phyloP scores from a whole-genome alignment of 2,329 filamentous ascomycete genomes.

The Botrytis fragariae region DNA sequence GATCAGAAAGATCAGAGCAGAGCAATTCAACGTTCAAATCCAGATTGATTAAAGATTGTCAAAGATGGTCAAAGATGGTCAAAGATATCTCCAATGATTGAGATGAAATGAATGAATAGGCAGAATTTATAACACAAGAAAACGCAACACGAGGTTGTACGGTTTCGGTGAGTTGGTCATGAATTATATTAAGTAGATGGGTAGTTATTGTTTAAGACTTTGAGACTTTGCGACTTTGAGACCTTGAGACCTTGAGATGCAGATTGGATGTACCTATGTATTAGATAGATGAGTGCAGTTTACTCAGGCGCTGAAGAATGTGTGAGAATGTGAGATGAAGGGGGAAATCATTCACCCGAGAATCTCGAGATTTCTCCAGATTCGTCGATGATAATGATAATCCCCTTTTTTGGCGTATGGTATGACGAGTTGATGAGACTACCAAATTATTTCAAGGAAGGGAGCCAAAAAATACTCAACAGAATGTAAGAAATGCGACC shows the following conservation, averaged over 20 bases:
- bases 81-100: not conserved
- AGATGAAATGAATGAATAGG: conserved; percentile 11
- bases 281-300: not conserved
- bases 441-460: not conserved
- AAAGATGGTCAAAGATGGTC: not conserved
- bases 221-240: not conserved
- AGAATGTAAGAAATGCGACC: not conserved
- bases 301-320: not conserved
- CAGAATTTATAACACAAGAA: conserved; percentile 16
- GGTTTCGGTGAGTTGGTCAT: conserved; percentile 5
- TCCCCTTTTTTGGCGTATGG: not conserved
- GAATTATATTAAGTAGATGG: not conserved
- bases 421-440: not conserved
- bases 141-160: conserved; percentile 15
- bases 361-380: not conserved
- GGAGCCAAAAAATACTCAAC: not conserved
- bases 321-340: conserved; percentile 17
- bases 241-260: not conserved
- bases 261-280: not conserved
- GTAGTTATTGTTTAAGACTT: not conserved
- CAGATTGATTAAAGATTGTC: not conserved
- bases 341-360: not conserved
- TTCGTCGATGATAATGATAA: not conserved
- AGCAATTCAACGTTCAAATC: not conserved
- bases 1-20: not conserved